Base-by-base conservation (phyloP, 441 rosid genomes). In the Theobroma grandiflorum region DNA sequence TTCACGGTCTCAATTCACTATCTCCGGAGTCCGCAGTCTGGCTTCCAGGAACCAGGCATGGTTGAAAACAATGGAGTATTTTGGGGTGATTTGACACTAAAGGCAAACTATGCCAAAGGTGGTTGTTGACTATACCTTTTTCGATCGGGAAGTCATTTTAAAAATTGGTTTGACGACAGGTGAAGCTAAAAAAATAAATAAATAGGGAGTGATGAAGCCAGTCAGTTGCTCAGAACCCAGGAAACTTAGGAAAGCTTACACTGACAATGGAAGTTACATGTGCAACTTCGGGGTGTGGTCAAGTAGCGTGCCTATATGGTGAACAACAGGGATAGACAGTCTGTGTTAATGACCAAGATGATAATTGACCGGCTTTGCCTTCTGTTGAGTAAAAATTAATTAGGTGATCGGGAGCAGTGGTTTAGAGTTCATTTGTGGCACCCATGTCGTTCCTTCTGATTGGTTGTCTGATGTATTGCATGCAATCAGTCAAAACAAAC, bases 1-100 rank as follows among this genome's bases (percentile, higher is more conserved):
- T 50, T 50, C 55, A 14, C 14, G 18, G 14, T 15, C 52, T 53
- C 45, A 42, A 42, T 55, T 7, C n/a, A 2, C 7, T 16, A 1
- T 16, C 16, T n/a, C 61, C 26, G n/a, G 63, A 58, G 43, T 68
- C 72, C 9, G 72, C 74, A 31, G 58, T 47, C 58, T 49, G 40
- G 40, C 74, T 49, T 70, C 74, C 58, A 70, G 74, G 74, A 70
- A 70, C 74, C 20, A 22, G n/a, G 16, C 3, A 15, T 47, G 3
- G 40, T 70, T 47, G 74, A 26, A 49, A 14, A 11, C 26, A 11
- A 37, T 2, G 1, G 42, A 14, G 18, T 18, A 18, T n/a, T 55
- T 1, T 6, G 3, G 57, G 31, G 38, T 65, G 22, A 38, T 65
- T 38, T 38, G 70, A 38, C 70, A 55, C 70, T 3, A 26, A 26